Conservation (phyloP, 164 flowering plant species). For the Paratinospora sagittata region DNA sequence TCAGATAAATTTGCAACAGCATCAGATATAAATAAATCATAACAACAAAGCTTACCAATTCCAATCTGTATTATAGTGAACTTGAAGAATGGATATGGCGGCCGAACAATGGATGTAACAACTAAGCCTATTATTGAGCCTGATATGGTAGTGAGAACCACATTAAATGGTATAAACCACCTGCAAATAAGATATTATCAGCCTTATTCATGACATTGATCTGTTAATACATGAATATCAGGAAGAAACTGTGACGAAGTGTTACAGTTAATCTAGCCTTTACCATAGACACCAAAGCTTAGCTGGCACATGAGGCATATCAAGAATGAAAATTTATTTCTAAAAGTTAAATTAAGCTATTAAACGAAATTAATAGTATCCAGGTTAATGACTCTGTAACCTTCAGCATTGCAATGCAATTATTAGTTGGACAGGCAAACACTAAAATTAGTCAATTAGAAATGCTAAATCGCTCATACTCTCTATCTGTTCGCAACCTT, state of each 20-base stretch:
- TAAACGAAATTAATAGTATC: too few species aligned
- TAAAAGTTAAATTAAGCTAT: too few species aligned
- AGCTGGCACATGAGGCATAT: too few species aligned
- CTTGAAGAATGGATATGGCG: constrained; percentile 93
- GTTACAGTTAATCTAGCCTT: neutral
- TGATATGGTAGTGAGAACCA: constrained; percentile 57
- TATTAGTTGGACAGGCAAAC: too few species aligned
- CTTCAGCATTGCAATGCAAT: too few species aligned
- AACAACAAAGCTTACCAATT: constrained; percentile 47
- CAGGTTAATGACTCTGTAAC: too few species aligned
- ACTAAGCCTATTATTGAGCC: constrained; percentile 84
- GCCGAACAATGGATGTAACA: constrained; percentile 63
- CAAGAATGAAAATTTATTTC: too few species aligned
- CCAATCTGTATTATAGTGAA: constrained; percentile 88
- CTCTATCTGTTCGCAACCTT: too few species aligned
- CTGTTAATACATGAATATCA: neutral
- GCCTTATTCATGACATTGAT: neutral
- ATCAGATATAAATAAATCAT: neutral
- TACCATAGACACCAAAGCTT: neutral
- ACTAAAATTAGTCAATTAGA: too few species aligned
- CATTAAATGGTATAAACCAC: constrained; percentile 98
- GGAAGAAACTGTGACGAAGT: neutral
- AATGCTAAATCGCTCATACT: too few species aligned
- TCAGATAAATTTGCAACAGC: neutral
- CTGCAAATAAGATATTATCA: constrained; percentile 33